Evolutionary conservation across 805 yeast species (phyloP).

Genomic region (Monosporozyma servazzii): DNA sequence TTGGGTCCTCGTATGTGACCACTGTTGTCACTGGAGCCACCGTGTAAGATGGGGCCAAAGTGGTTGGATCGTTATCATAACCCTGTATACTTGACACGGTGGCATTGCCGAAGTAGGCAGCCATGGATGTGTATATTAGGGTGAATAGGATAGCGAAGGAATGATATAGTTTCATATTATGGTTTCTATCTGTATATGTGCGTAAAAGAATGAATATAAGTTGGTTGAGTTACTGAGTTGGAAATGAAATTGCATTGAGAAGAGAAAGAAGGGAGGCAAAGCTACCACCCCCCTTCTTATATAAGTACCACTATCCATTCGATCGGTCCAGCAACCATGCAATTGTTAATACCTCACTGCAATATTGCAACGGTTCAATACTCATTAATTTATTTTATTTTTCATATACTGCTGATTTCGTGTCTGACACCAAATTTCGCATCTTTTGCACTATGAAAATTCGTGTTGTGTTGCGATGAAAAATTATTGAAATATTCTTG

Average conservation of each 20-base stretch:
- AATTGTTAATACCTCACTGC: not conserved
- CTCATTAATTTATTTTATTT: no score
- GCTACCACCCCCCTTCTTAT: not conserved
- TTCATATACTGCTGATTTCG: not conserved
- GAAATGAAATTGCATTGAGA: no score
- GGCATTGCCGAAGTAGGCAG: not conserved
- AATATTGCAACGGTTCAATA: no score
- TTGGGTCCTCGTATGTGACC: conserved; percentile 11
- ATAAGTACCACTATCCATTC: not conserved
- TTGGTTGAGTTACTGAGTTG: not conserved
- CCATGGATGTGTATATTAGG: not conserved
- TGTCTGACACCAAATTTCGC: not conserved
- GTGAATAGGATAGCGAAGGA: not conserved
- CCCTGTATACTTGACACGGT: not conserved
- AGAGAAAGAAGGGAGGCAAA: not conserved
- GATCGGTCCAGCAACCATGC: not conserved
- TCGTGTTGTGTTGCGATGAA: no score
- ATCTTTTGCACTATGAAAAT: not conserved
- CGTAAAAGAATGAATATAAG: not conserved
- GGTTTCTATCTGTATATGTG: no score
- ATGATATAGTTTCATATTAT: not conserved
- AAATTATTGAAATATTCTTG: not conserved
- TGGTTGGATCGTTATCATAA: conserved; percentile 8
- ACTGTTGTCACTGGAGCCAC: conserved; percentile 11
- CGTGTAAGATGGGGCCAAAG: conserved; percentile 14